These are phyloP conservation scores for Desmodesmus armatus DNA, from an alignment of 139 green algal genomes.

Conservation along the genomic window DNA sequence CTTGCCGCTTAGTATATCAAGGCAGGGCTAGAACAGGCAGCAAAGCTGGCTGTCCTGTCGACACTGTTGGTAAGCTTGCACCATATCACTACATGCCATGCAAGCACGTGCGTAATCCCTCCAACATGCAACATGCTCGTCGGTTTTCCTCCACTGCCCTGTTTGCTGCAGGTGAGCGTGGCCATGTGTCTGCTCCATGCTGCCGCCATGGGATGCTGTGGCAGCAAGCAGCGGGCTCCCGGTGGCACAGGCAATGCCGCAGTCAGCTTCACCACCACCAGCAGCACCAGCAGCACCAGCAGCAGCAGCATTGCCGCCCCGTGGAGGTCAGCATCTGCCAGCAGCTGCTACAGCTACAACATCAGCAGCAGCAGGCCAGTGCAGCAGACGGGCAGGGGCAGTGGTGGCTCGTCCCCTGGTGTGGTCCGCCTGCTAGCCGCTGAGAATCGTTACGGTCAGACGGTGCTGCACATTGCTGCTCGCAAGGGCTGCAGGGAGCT, in stretches of 20 bases:
- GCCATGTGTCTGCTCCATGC: slow-evolving; percentile 66
- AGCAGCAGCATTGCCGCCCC: background rate
- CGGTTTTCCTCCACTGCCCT: too few relatives aligned
- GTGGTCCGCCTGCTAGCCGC: slow-evolving; percentile 55
- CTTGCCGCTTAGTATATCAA: too few relatives aligned
- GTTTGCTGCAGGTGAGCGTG: too few relatives aligned
- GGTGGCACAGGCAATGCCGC: background rate
- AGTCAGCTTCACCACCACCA: background rate
- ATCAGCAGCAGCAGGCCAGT: background rate
- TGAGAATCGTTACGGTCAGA: slow-evolving; percentile 80
- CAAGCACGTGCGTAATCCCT: too few relatives aligned
- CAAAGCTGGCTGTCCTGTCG: too few relatives aligned
- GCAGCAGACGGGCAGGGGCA: background rate
- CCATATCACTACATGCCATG: too few relatives aligned
- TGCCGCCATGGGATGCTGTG: background rate
- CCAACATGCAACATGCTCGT: too few relatives aligned
- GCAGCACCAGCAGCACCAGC: background rate
- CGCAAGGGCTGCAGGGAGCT: slow-evolving; percentile 70
- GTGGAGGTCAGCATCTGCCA: background rate
- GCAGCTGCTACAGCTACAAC: background rate
- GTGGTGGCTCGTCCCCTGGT: background rate
- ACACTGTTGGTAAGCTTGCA: too few relatives aligned
- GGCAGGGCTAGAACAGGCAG: too few relatives aligned
- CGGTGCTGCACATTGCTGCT: slow-evolving; percentile 81
- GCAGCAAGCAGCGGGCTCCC: background rate